Evolutionary conservation across 2,329 filamentous ascomycete genomes (phyloP).

Genomic region (Arachnomyces sp.): DNA sequence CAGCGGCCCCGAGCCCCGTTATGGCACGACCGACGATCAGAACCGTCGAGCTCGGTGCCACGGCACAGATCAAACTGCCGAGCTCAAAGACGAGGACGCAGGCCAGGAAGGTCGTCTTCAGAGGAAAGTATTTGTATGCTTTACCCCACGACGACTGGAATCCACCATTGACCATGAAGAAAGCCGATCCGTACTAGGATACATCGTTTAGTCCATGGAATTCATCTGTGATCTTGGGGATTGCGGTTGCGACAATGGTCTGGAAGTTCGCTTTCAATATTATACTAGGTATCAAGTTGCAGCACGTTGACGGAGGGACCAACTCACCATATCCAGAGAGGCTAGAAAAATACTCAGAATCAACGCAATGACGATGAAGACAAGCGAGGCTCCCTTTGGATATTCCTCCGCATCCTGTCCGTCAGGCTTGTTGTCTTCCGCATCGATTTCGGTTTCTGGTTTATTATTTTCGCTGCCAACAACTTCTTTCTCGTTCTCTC

Average conservation of each 20-base stretch:
- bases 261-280: constrained; percentile 8
- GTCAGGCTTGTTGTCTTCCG: too few species aligned
- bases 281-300: too few species aligned
- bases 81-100: constrained; percentile 45
- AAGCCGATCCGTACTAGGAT: constrained; percentile 53
- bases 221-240: constrained; percentile 25
- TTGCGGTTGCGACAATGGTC: constrained; percentile 2
- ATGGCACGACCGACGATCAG: constrained; percentile 47
- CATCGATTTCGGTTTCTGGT: too few species aligned
- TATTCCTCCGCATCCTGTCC: constrained; percentile 10
- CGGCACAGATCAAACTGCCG: constrained; percentile 37
- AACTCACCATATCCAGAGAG: neutral
- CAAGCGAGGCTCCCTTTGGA: constrained; percentile 18
- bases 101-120: constrained; percentile 41
- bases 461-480: too few species aligned
- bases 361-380: constrained; percentile 20
- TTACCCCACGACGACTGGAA: constrained; percentile 36
- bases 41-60: constrained; percentile 37
- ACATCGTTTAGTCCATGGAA: constrained; percentile 52
- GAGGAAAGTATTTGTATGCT: constrained; percentile 40
- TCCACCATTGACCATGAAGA: neutral
- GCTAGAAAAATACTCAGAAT: constrained; percentile 21
- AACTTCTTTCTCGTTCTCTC: too few species aligned
- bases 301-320: too few species aligned
- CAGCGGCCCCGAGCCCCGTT: constrained; percentile 44